phyloP scores from a whole-genome alignment of 2,329 filamentous ascomycete genomes.

The Phyllosticta paracitricarpa region DNA sequence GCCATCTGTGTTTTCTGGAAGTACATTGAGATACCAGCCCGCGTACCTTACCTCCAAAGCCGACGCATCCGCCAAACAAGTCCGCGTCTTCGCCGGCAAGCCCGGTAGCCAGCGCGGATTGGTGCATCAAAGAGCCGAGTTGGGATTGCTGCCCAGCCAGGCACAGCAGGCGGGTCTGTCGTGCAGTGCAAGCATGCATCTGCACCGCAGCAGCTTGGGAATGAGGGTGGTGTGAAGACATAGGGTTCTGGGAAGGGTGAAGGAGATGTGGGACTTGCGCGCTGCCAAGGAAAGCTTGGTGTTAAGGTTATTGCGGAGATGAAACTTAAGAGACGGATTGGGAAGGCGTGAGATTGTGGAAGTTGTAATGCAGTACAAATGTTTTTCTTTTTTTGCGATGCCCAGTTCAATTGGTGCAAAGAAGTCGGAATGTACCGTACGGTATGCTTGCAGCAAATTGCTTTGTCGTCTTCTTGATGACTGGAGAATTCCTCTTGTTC shows the following conservation, averaged over 20 bases:
- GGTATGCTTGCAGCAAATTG: too few relatives aligned
- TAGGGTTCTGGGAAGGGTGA: neutral
- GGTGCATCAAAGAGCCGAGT: neutral
- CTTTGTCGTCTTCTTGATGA: too few relatives aligned
- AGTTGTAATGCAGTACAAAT: too few relatives aligned
- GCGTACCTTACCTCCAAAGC: neutral
- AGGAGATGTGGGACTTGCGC: neutral
- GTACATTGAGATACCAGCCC: neutral
- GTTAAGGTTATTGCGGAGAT: neutral
- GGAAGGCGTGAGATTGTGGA: neutral
- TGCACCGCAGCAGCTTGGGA: neutral
- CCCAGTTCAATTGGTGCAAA: too few relatives aligned
- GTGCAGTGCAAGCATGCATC: neutral
- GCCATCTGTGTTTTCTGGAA: too few relatives aligned
- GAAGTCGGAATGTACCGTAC: too few relatives aligned
- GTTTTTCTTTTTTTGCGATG: too few relatives aligned
- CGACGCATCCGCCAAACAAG: neutral
- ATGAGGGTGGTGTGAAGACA: neutral
- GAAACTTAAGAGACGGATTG: neutral
- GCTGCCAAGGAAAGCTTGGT: neutral
- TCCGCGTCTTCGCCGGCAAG: neutral
- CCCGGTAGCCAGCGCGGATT: too few relatives aligned
- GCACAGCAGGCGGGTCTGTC: neutral
- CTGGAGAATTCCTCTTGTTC: too few relatives aligned
- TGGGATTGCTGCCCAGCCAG: neutral